Percentiles rank a stretch among this genome's conserved stretches.
Conservation (phyloP, 495 filamentous ascomycete species). For the Penicillium mononematosum region DNA sequence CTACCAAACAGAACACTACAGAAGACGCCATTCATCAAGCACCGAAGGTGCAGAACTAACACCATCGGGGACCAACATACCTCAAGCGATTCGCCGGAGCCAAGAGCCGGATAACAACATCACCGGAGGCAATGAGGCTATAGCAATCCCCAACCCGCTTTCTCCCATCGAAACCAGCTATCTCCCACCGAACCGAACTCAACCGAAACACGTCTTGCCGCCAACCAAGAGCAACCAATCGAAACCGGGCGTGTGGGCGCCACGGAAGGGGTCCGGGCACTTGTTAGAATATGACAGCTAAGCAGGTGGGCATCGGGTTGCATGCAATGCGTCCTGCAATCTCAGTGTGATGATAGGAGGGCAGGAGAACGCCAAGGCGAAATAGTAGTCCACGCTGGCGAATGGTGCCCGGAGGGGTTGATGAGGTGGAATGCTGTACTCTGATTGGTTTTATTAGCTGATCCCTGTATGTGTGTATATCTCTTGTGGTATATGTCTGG, state of each 20-base stretch:
- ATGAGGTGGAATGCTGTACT: background rate
- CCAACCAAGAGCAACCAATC: background rate
- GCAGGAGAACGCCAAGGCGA: background rate
- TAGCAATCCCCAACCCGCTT: background rate
- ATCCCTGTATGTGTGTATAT: background rate
- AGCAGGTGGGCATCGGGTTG: background rate
- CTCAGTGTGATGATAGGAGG: background rate
- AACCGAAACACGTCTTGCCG: background rate
- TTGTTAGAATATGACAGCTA: constrained; percentile 5
- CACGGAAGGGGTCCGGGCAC: constrained; percentile 6
- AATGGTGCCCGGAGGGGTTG: background rate
- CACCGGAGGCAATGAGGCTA: background rate
- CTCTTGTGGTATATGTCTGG: background rate
- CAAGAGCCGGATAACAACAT: background rate
- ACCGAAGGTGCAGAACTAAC: background rate
- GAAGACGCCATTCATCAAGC: background rate
- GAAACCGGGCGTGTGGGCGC: background rate
- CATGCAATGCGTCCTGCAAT: constrained; percentile 1
- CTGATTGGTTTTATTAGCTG: background rate
- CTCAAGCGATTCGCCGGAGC: background rate
- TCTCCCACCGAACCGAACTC: background rate
- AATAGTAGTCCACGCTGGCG: background rate
- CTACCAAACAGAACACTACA: background rate
- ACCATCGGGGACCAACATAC: background rate
- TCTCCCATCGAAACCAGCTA: background rate